Conservation (phyloP, 768 basidiomycete genomes). For the Lactarius evosmus region DNA sequence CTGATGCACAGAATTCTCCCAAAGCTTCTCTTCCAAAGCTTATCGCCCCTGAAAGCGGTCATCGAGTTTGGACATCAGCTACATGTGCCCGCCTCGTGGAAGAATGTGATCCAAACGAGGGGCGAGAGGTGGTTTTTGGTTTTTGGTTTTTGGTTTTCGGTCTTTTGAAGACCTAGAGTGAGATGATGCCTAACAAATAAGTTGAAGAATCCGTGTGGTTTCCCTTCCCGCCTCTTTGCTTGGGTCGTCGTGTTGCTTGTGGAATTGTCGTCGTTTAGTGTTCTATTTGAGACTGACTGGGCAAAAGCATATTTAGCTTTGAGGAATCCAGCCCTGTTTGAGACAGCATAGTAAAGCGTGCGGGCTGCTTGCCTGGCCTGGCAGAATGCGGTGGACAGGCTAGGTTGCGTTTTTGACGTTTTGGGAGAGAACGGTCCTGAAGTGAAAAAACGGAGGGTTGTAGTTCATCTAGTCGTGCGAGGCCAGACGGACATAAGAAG, state of each 20-base stretch:
- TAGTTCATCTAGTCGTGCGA: not conserved
- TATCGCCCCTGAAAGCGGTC: not conserved
- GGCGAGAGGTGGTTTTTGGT: not conserved
- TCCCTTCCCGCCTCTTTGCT: not conserved
- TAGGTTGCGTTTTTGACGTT: constrained; percentile 2
- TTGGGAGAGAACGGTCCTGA: not conserved
- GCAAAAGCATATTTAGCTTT: not conserved
- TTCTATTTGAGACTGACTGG: too few species aligned
- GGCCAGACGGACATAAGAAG: not conserved
- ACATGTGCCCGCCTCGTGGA: not conserved
- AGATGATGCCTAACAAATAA: not conserved
- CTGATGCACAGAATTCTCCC: not conserved
- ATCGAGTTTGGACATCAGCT: not conserved
- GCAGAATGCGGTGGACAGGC: not conserved
- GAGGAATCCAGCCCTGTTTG: constrained; percentile 4
- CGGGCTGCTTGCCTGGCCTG: constrained; percentile 5
- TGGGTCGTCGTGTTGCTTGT: not conserved
- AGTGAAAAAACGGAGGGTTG: not conserved
- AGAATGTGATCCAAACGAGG: not conserved
- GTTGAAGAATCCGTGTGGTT: not conserved
- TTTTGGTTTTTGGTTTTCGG: too few species aligned
- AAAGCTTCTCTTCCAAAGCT: too few species aligned
- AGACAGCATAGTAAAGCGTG: constrained; percentile 3
- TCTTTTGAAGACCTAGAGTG: too few species aligned
- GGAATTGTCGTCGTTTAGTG: not conserved